Percentiles rank a stretch among this genome's conserved stretches.
phyloP scores from a whole-genome alignment of 2,329 filamentous ascomycete genomes.

The Aciculosporium take region DNA sequence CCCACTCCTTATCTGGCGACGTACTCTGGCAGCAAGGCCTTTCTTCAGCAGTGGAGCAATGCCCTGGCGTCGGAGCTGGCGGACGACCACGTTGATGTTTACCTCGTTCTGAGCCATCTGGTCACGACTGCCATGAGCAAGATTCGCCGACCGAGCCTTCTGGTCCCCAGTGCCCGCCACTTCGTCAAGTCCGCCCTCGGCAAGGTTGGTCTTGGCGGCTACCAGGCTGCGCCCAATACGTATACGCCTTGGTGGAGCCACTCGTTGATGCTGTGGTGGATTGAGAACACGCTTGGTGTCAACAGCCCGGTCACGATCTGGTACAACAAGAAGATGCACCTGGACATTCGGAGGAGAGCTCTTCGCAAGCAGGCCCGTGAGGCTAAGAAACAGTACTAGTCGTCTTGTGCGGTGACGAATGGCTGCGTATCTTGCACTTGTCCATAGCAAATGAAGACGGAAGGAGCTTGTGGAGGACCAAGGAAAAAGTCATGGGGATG shows the following conservation, averaged over 20 bases:
- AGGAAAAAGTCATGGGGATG: neutral
- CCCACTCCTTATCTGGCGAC: constrained; percentile 88
- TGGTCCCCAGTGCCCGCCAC: constrained; percentile 66
- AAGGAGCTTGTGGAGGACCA: neutral
- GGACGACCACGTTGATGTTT: constrained; percentile 69
- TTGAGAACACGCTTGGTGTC: constrained; percentile 44
- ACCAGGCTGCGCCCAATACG: constrained; percentile 66
- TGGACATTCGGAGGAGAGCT: constrained; percentile 68
- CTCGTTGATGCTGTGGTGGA: constrained; percentile 71
- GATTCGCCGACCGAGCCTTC: constrained; percentile 60
- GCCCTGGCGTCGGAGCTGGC: constrained; percentile 73
- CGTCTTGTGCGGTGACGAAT: neutral
- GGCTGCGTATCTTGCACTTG: neutral
- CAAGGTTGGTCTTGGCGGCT: constrained; percentile 71
- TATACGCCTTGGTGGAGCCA: constrained; percentile 93
- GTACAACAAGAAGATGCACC: constrained; percentile 55
- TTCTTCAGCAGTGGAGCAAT: constrained; percentile 91
- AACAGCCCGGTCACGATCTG: constrained; percentile 32
- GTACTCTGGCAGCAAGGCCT: constrained; percentile 95
- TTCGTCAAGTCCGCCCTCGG: constrained; percentile 69
- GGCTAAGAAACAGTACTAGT: constrained; percentile 48
- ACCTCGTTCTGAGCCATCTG: constrained; percentile 82
- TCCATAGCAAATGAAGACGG: neutral
- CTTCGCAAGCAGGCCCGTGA: constrained; percentile 74
- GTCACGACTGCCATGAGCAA: constrained; percentile 97